A percentile compares a stretch with the other conserved stretches of the same genome.
Evolutionary conservation across 257 asterid species (phyloP).

Genomic region (Anisodus acutangulus): DNA sequence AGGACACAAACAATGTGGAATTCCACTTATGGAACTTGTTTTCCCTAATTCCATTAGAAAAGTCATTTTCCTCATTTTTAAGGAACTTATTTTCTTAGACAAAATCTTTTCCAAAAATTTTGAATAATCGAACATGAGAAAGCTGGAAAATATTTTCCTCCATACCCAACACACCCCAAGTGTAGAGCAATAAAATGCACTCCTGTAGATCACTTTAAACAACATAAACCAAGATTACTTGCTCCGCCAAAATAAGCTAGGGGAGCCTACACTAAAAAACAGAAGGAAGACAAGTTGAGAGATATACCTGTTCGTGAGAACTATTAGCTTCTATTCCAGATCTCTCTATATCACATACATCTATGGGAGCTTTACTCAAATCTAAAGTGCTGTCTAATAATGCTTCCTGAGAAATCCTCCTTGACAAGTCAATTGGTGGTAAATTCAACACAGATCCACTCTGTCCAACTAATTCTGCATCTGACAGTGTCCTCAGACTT

Average conservation of each 20-base stretch:
- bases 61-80: no score
- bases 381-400: slow-evolving; percentile 44
- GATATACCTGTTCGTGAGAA: slow-evolving; percentile 50
- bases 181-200: not conserved
- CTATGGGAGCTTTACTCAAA: slow-evolving; percentile 33
- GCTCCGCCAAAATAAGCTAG: not conserved
- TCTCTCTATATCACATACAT: slow-evolving; percentile 44
- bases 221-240: not conserved
- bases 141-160: no score
- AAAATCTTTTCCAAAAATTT: no score
- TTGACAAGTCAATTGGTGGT: slow-evolving; percentile 44
- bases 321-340: slow-evolving; percentile 42
- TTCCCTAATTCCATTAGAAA: no score
- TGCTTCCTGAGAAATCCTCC: slow-evolving; percentile 50
- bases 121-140: no score
- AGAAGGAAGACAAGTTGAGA: slow-evolving; percentile 7
- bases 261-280: not conserved
- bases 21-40: no score
- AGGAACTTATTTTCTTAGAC: no score
- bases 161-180: not conserved
- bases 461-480: slow-evolving; percentile 51
- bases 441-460: slow-evolving; percentile 40
- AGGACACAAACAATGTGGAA: no score
- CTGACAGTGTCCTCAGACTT: slow-evolving; percentile 83
- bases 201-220: not conserved